A percentile compares a stretch with the other conserved stretches of the same genome.
Evolutionary conservation across 805 yeast species (phyloP).

Genomic region (Cyberlindnera euphorbiiphila): DNA sequence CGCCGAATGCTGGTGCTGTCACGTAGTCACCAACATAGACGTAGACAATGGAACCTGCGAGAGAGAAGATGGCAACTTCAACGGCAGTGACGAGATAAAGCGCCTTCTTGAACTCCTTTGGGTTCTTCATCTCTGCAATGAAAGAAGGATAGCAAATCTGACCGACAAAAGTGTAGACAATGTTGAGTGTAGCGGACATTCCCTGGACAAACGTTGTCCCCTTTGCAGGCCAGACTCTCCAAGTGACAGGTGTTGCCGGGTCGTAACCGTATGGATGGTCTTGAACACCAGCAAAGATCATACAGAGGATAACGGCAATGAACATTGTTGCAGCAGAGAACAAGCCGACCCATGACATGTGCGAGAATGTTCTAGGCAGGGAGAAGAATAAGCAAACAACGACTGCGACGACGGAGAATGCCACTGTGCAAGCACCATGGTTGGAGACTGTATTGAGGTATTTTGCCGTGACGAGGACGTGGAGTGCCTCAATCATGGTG

Average conservation of each 20-base stretch:
- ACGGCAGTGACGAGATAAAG: constrained; percentile 46
- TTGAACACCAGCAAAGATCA: constrained; percentile 52
- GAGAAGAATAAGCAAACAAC: constrained; percentile 48
- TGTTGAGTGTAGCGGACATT: constrained; percentile 55
- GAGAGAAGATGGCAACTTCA: constrained; percentile 46
- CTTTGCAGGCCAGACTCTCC: constrained; percentile 45
- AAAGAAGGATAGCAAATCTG: constrained; percentile 62
- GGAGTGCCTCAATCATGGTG: constrained; percentile 55
- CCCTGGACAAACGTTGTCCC: constrained; percentile 52
- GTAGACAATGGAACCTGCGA: constrained; percentile 56
- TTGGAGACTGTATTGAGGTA: constrained; percentile 52
- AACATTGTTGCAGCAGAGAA: constrained; percentile 57
- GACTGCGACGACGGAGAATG: constrained; percentile 45
- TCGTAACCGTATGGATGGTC: constrained; percentile 42
- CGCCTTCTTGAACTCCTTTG: constrained; percentile 55
- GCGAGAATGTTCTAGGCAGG: constrained; percentile 53
- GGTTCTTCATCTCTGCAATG: constrained; percentile 55
- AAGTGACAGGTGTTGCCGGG: constrained; percentile 37
- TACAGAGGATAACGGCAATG: constrained; percentile 47
- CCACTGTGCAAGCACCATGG: constrained; percentile 49
- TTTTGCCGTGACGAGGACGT: constrained; percentile 56
- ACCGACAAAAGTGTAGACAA: constrained; percentile 61
- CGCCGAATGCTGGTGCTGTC: constrained; percentile 59
- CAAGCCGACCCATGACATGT: constrained; percentile 47
- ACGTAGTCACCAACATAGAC: constrained; percentile 57